Conservation (phyloP, 768 basidiomycete species). For the Psilocybe azurescens region DNA sequence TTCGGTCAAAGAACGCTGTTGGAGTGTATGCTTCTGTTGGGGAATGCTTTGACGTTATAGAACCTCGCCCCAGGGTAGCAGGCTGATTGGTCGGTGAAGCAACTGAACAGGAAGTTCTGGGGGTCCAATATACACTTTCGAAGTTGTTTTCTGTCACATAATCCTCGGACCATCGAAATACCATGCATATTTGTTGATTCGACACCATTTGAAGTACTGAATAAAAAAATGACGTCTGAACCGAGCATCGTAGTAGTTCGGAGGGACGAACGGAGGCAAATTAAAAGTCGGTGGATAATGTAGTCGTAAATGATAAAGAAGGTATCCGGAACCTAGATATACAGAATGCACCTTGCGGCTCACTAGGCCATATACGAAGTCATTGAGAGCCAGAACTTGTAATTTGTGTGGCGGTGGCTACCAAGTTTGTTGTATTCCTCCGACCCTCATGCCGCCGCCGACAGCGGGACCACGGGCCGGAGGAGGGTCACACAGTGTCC, state of each 20-base stretch:
- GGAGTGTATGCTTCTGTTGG: not conserved
- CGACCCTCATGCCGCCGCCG: no score
- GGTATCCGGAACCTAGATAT: not conserved
- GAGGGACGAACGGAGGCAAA: not conserved
- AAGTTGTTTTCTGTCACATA: not conserved
- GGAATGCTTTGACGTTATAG: not conserved
- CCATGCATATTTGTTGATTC: not conserved
- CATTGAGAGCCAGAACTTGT: not conserved
- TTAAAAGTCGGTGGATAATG: not conserved
- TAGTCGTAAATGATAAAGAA: not conserved
- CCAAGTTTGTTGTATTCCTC: not conserved
- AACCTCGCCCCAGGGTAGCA: not conserved
- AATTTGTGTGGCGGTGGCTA: not conserved
- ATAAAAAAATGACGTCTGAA: not conserved
- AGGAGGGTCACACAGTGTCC: no score
- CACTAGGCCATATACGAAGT: not conserved
- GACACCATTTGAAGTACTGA: not conserved
- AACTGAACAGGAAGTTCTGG: not conserved
- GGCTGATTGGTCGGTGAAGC: not conserved
- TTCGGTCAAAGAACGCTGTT: not conserved
- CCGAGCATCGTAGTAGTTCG: not conserved
- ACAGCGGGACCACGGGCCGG: no score
- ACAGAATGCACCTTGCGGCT: not conserved
- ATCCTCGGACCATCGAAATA: not conserved
- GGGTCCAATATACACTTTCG: slow-evolving; percentile 2